Percentiles rank a stretch among this genome's conserved stretches.
phyloP scores from a whole-genome alignment of 305 asterid species.

The Fraxinus angustifolia region DNA sequence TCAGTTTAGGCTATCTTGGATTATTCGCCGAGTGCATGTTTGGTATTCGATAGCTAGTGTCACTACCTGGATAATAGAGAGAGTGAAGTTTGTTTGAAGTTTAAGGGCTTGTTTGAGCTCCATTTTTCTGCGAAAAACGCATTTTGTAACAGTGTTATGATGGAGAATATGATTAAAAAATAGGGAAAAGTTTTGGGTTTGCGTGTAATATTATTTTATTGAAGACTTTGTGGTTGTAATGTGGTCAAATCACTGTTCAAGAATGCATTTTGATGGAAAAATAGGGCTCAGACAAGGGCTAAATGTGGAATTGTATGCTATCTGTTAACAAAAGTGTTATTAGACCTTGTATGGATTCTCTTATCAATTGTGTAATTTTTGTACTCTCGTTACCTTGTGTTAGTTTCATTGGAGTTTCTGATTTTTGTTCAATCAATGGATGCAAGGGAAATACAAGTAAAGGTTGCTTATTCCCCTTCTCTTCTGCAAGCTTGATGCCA shows the following conservation, averaged over 20 bases:
- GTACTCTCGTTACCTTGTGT: neutral
- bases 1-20: neutral
- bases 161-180: no score
- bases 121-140: no score
- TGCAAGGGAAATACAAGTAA: neutral
- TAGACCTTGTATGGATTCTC: neutral
- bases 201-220: no score
- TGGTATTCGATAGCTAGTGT: neutral
- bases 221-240: no score
- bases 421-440: neutral
- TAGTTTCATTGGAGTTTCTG: neutral
- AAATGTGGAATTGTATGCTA: neutral
- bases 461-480: neutral
- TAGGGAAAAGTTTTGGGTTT: no score
- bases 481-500: neutral
- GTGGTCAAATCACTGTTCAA: no score
- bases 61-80: neutral
- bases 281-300: no score
- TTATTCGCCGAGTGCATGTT: neutral
- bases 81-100: neutral
- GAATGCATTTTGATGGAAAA: no score
- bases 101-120: neutral
- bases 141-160: no score
- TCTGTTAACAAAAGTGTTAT: neutral
- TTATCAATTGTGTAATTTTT: neutral